Conservation (phyloP, 129 eudicot species). For the Helianthus tuberosus region DNA sequence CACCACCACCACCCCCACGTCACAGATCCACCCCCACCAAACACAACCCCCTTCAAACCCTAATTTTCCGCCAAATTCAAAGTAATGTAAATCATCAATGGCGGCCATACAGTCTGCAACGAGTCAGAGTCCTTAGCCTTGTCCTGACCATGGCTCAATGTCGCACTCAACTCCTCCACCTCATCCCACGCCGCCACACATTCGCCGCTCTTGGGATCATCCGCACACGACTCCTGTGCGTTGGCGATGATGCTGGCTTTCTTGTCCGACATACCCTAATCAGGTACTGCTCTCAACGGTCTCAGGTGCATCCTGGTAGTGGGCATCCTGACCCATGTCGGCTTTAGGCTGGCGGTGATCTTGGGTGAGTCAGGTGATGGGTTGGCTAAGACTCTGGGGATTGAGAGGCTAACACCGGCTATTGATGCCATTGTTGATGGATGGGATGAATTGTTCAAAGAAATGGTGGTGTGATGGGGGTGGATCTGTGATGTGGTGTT, state of each 20-base stretch:
- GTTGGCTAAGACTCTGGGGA: slow-evolving; percentile 45
- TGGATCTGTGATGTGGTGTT: too few relatives aligned
- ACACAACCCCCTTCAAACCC: too few relatives aligned
- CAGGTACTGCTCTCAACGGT: slow-evolving; percentile 59
- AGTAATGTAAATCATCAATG: too few relatives aligned
- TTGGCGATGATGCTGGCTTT: slow-evolving; percentile 71
- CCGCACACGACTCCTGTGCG: slow-evolving; percentile 73
- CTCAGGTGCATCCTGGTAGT: slow-evolving; percentile 40
- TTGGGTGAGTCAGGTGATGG: slow-evolving; percentile 43
- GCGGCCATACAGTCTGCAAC: slow-evolving; percentile 71
- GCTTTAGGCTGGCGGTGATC: not conserved
- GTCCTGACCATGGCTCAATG: slow-evolving; percentile 84
- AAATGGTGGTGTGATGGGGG: slow-evolving; percentile 2
- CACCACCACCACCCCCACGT: too few relatives aligned
- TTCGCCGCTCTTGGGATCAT: slow-evolving; percentile 77
- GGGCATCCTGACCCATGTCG: slow-evolving; percentile 38
- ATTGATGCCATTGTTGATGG: slow-evolving; percentile 53
- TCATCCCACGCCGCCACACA: slow-evolving; percentile 96
- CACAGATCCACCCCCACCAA: too few relatives aligned
- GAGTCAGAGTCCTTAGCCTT: slow-evolving; percentile 61
- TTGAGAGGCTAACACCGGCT: slow-evolving; percentile 54
- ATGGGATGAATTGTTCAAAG: not conserved
- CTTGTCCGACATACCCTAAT: slow-evolving; percentile 57
- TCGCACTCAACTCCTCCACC: slow-evolving; percentile 96
- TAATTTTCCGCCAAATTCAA: too few relatives aligned